Conservation (phyloP, 805 yeast genomes). For the Ogataea chonburiensis region DNA sequence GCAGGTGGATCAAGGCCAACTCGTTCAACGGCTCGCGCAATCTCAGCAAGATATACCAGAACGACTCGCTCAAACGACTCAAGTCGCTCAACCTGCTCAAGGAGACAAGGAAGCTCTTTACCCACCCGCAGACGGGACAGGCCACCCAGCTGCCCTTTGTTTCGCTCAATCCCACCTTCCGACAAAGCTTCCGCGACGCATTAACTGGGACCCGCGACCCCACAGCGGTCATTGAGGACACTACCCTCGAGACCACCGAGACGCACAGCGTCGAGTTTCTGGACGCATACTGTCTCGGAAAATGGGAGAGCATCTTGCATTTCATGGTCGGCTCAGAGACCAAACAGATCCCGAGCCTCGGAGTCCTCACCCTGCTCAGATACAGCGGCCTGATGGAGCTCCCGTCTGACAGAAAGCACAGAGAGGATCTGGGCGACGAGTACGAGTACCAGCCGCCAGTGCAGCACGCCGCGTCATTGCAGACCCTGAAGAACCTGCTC, state of each 20-base stretch:
- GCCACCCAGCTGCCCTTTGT: slow-evolving; percentile 33
- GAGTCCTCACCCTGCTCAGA: slow-evolving; percentile 71
- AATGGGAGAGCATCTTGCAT: slow-evolving; percentile 95
- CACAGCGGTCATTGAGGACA: slow-evolving; percentile 11
- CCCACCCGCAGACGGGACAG: slow-evolving; percentile 37
- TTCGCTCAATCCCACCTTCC: slow-evolving; percentile 69
- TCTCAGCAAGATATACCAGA: slow-evolving; percentile 48
- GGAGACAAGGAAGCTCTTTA: slow-evolving; percentile 42
- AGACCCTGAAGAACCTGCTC: slow-evolving; percentile 40
- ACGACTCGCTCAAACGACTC: slow-evolving; percentile 77
- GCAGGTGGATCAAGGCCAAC: slow-evolving; percentile 62
- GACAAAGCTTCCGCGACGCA: slow-evolving; percentile 74
- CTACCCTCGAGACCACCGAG: slow-evolving; percentile 58
- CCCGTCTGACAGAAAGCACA: slow-evolving; percentile 30
- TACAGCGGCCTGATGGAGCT: slow-evolving; percentile 90
- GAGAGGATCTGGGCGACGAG: slow-evolving; percentile 28
- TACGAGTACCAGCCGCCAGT: slow-evolving; percentile 22
- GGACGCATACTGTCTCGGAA: slow-evolving; percentile 75
- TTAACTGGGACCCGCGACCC: slow-evolving; percentile 57
- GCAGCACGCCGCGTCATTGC: slow-evolving; percentile 19
- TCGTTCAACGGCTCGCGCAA: slow-evolving; percentile 21
- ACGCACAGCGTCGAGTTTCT: slow-evolving; percentile 65
- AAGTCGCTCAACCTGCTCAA: slow-evolving; percentile 72
- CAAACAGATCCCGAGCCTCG: slow-evolving; percentile 67
- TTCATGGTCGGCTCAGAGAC: slow-evolving; percentile 95